Base-by-base conservation (phyloP, 306 rosid species). In the Vachellia collinsii region DNA sequence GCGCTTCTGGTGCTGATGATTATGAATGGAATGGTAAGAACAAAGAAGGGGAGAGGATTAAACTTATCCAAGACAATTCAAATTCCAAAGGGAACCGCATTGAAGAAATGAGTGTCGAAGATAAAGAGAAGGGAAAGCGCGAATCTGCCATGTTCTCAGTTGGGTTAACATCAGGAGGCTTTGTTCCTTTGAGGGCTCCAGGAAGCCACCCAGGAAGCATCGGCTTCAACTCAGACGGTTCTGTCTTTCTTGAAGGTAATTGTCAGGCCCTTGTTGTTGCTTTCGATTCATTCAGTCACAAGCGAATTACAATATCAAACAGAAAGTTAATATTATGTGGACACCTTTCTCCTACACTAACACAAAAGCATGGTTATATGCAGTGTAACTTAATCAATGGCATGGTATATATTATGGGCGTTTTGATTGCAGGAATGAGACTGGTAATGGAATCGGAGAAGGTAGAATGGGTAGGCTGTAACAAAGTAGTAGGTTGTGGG, bases 151-250 rank as follows among this genome's bases (percentile, higher is more conserved):
- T 87, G 84, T 79, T 95, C 36, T 93, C 97, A 0, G 14, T 95
- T 48, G 99, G 99, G 19, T 90, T 95, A 34, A 85, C 90, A 56
- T 77, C 86, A 13, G 98, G 91, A 10, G 96, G 83, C 25, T 68
- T 78, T 76, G 82, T 86, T 83, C 90, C 96, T 16, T 13, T 82
- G 19, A 90, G 70, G 82, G 74, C 89, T 75, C 98, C 97, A 29
- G 99, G 99, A 2, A 89, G 88, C 83, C 89, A 83, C 37, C 87
- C 86, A 5, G 90, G 93, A 74, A 93, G 99, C 89, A 92, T 95
- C 47, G 98, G 97, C 34, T 93, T 93, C 89, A 89, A 90, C 85
- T 90, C 98, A 79, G 87, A 89, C 48, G 99, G 99, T 58, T 90
- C 93, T 61, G 88, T 95, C 65, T 87, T 87, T 80, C 90, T 95